Conservation (phyloP, 768 basidiomycete genomes). For the Boletellus ananas region DNA sequence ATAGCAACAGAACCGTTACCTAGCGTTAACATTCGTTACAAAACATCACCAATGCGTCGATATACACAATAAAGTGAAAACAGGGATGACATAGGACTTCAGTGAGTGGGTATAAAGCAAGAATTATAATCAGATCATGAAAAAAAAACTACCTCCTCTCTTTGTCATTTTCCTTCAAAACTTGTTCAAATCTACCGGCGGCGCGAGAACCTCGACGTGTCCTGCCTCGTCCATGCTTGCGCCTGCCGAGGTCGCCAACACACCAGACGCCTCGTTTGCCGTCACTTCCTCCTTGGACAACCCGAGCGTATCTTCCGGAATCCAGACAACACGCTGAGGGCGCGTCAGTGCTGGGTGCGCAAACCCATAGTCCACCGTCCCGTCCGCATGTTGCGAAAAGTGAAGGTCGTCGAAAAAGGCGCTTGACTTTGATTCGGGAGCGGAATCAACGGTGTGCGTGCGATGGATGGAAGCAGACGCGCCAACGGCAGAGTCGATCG, state of each 20-base stretch:
- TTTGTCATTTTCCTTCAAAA: constrained; percentile 14
- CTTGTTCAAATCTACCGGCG: constrained; percentile 28
- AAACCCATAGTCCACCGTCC: constrained; percentile 59
- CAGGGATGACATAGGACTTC: too few relatives aligned
- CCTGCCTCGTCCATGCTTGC: constrained; percentile 64
- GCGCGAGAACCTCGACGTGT: constrained; percentile 35
- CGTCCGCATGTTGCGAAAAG: constrained; percentile 26
- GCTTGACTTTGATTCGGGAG: constrained; percentile 3
- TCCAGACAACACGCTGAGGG: constrained; percentile 79
- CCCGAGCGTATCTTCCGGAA: constrained; percentile 62
- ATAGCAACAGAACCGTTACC: background rate
- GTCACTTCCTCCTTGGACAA: constrained; percentile 59
- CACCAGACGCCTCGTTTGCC: constrained; percentile 48
- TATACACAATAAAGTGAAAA: background rate
- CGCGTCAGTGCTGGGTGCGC: constrained; percentile 79
- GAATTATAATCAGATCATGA: background rate
- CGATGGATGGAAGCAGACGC: constrained; percentile 6
- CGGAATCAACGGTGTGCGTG: background rate
- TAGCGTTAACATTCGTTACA: constrained; percentile 5
- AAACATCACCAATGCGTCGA: background rate
- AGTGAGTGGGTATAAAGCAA: background rate
- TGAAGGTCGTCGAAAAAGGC: constrained; percentile 14
- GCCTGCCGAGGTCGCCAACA: constrained; percentile 45
- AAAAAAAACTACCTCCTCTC: background rate
- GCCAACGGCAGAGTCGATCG: constrained; percentile 4